Percentiles rank a stretch among this genome's conserved stretches.
Evolutionary conservation across 352 stramenopile genomes (phyloP).

Genomic region (Saprolegnia parasitica): DNA sequence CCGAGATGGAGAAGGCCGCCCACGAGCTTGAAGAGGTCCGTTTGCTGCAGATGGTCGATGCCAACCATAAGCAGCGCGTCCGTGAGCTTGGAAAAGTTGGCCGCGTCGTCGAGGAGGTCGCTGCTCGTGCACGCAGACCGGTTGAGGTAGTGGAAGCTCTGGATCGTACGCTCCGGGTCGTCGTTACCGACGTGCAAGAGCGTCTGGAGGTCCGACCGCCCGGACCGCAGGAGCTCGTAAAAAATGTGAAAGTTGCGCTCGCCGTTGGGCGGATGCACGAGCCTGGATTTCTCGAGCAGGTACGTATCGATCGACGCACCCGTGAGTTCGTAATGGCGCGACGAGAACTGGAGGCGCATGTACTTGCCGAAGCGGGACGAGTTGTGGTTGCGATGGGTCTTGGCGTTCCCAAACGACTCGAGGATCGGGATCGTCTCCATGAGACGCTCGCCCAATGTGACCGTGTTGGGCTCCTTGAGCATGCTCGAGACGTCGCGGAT

Average conservation of each 20-base stretch:
- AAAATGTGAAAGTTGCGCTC: constrained; percentile 44
- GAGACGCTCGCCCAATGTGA: constrained; percentile 63
- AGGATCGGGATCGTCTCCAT: constrained; percentile 91
- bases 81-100: constrained; percentile 38
- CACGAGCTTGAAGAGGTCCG: constrained; percentile 34
- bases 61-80: constrained; percentile 34
- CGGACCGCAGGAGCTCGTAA: constrained; percentile 36
- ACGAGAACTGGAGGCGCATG: constrained; percentile 61
- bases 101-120: constrained; percentile 32
- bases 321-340: constrained; percentile 46
- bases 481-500: constrained; percentile 29
- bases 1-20: constrained; percentile 40
- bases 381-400: constrained; percentile 84
- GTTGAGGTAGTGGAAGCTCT: constrained; percentile 48
- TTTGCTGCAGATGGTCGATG: constrained; percentile 31
- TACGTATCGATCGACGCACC: constrained; percentile 70
- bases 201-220: constrained; percentile 16
- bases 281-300: constrained; percentile 26
- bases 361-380: constrained; percentile 77
- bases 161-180: constrained; percentile 14
- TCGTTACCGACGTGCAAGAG: constrained; percentile 19
- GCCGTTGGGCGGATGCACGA: constrained; percentile 31
- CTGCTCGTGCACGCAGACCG: constrained; percentile 34
- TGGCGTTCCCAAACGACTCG: constrained; percentile 88
- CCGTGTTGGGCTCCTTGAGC: constrained; percentile 53